Percentiles rank a stretch among this genome's conserved stretches.
Evolutionary conservation across 208 protist species (phyloP).

Genomic region (Balamuthia mandrillaris): DNA sequence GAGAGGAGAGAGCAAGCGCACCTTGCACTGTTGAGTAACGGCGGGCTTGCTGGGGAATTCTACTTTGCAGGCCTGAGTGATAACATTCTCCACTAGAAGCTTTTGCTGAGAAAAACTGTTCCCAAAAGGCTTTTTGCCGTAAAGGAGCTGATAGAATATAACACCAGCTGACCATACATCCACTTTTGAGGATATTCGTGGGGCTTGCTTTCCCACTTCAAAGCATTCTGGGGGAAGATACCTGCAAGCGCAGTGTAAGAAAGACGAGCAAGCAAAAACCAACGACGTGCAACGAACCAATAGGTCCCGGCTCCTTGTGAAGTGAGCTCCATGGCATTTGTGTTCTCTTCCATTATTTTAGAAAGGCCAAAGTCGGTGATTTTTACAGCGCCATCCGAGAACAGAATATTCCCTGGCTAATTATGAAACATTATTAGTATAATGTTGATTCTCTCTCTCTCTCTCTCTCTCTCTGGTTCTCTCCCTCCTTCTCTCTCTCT

Average conservation of each 20-base stretch:
- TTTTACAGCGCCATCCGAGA: slow-evolving; percentile 73
- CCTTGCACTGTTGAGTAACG: slow-evolving; percentile 34
- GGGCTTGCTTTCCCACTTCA: slow-evolving; percentile 62
- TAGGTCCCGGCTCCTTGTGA: slow-evolving; percentile 92
- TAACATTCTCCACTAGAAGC: slow-evolving; percentile 10
- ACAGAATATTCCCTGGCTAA: slow-evolving; percentile 66
- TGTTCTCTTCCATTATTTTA: slow-evolving; percentile 82
- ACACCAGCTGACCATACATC: slow-evolving; percentile 86
- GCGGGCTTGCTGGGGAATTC: slow-evolving; percentile 29
- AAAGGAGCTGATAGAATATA: slow-evolving; percentile 93
- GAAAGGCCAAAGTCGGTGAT: slow-evolving; percentile 95
- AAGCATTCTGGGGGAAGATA: slow-evolving; percentile 94
- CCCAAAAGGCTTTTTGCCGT: slow-evolving; percentile 87
- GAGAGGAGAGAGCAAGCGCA: background rate
- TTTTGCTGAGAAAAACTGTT: slow-evolving; percentile 81
- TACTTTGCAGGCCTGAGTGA: slow-evolving; percentile 3
- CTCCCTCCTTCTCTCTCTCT: no score
- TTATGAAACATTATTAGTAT: no score
- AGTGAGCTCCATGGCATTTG: slow-evolving; percentile 85
- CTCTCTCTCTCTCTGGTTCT: no score
- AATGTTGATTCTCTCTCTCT: no score
- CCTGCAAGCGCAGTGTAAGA: background rate
- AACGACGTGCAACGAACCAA: slow-evolving; percentile 66
- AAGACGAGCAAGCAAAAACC: background rate
- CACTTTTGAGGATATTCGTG: slow-evolving; percentile 83